Evolutionary conservation across 2,329 filamentous ascomycete species (phyloP).

Genomic region (Phaeosphaeriaceae sp.): DNA sequence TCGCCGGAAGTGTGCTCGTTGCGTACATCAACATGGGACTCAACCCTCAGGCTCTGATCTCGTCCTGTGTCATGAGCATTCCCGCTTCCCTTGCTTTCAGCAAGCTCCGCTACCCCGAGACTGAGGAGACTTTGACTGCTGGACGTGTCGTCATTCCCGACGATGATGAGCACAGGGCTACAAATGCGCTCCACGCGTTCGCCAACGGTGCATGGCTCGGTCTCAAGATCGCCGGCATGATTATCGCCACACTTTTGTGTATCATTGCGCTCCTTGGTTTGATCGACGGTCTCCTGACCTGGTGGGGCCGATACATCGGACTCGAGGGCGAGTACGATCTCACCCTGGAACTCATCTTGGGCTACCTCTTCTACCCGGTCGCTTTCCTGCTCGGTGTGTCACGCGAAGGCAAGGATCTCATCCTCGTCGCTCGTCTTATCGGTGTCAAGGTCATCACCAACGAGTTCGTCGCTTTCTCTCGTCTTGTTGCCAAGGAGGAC

Average conservation of each 20-base stretch:
- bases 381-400: constrained; percentile 84
- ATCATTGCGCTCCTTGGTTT: constrained; percentile 81
- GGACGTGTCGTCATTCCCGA: constrained; percentile 83
- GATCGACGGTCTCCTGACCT: constrained; percentile 78
- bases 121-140: constrained; percentile 83
- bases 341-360: constrained; percentile 77
- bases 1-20: constrained; percentile 85
- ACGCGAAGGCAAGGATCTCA: constrained; percentile 64
- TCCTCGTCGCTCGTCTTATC: constrained; percentile 79
- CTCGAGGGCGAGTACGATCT: constrained; percentile 72
- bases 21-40: constrained; percentile 86
- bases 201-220: constrained; percentile 86
- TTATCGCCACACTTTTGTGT: constrained; percentile 79
- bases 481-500: constrained; percentile 58
- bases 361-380: constrained; percentile 80
- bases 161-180: constrained; percentile 76
- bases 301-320: constrained; percentile 83
- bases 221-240: constrained; percentile 86
- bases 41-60: constrained; percentile 84
- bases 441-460: constrained; percentile 87
- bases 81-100: constrained; percentile 88
- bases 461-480: constrained; percentile 77
- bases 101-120: constrained; percentile 89
- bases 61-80: constrained; percentile 94
- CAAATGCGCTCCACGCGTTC: constrained; percentile 85